Conservation (phyloP, 2,329 filamentous ascomycete species). For the Ceratocystis smalleyi region DNA sequence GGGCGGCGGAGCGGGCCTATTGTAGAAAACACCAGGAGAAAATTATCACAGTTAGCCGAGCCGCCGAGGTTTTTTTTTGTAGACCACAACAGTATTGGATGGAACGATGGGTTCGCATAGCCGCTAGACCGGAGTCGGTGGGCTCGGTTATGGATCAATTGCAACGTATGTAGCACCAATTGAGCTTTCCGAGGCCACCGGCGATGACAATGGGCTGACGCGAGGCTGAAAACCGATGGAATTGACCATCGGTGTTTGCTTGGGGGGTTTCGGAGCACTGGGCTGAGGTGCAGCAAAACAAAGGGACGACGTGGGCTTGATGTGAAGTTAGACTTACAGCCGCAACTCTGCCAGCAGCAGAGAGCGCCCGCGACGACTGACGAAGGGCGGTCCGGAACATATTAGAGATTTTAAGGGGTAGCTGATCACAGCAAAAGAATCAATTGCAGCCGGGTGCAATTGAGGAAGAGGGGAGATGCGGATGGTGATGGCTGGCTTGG, state of each 20-base stretch:
- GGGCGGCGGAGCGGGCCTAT: constrained; percentile 75
- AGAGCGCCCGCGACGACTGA: constrained; percentile 89
- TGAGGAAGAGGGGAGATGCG: constrained; percentile 30
- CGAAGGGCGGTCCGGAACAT: constrained; percentile 99
- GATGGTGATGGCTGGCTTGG: constrained; percentile 18
- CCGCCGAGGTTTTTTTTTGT: constrained; percentile 23
- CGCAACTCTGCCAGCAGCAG: constrained; percentile 79
- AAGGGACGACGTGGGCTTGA: constrained; percentile 6
- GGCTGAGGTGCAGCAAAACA: constrained; percentile 4
- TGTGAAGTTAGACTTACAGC: constrained; percentile 60
- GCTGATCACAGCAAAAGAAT: constrained; percentile 29
- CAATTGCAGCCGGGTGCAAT: constrained; percentile 50
- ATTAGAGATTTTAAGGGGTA: constrained; percentile 25
- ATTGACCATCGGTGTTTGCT: constrained; percentile 28
- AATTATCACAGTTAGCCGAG: constrained; percentile 36
- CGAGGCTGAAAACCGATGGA: constrained; percentile 30
- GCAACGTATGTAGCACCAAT: constrained; percentile 9
- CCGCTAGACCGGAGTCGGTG: constrained; percentile 4
- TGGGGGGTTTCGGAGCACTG: constrained; percentile 11
- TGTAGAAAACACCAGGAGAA: constrained; percentile 30
- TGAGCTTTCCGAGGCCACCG: constrained; percentile 15
- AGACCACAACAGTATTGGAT: background rate
- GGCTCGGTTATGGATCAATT: constrained; percentile 15
- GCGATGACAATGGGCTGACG: constrained; percentile 10
- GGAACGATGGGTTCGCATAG: constrained; percentile 23